Evolutionary conservation across 768 basidiomycete species (phyloP).

Genomic region (Heimioporus sp.): DNA sequence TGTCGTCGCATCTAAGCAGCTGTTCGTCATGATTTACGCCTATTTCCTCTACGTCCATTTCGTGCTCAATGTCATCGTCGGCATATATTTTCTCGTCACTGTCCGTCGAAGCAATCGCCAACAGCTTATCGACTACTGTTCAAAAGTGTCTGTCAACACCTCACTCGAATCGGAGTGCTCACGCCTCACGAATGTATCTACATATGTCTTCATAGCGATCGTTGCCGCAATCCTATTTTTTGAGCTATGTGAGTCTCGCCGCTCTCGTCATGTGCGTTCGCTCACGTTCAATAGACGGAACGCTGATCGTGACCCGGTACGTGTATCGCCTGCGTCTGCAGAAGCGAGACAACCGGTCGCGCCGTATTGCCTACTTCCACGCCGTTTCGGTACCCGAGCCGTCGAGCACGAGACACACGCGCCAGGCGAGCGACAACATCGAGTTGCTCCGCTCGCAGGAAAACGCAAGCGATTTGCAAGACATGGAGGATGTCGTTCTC

Average conservation of each 20-base stretch:
- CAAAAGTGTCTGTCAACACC: slow-evolving; percentile 39
- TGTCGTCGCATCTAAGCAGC: slow-evolving; percentile 59
- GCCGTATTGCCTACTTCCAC: slow-evolving; percentile 32
- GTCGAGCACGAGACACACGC: slow-evolving; percentile 12
- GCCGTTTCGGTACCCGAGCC: slow-evolving; percentile 19
- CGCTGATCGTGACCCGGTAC: slow-evolving; percentile 52
- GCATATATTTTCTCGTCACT: slow-evolving; percentile 49
- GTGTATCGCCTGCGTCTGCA: slow-evolving; percentile 50
- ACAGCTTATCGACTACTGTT: slow-evolving; percentile 45
- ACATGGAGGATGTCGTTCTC: slow-evolving; percentile 16
- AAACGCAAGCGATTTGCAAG: slow-evolving; percentile 7
- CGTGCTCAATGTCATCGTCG: slow-evolving; percentile 51
- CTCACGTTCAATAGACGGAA: slow-evolving; percentile 42
- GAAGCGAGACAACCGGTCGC: slow-evolving; percentile 41
- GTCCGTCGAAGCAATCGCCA: slow-evolving; percentile 45
- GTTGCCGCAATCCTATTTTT: slow-evolving; percentile 44
- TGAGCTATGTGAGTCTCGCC: slow-evolving; percentile 52
- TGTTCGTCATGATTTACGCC: slow-evolving; percentile 54
- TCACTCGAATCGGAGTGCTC: slow-evolving; percentile 45
- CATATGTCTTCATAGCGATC: slow-evolving; percentile 46
- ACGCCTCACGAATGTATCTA: slow-evolving; percentile 39
- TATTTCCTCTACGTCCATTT: slow-evolving; percentile 59
- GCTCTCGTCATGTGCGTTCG: neutral
- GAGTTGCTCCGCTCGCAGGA: slow-evolving; percentile 24
- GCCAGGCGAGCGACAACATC: slow-evolving; percentile 27